Evolutionary conservation across 768 basidiomycete species (phyloP), one percentile per base, ranked within the genome.

Genomic region (Porpolomopsis calyptriformis): DNA sequence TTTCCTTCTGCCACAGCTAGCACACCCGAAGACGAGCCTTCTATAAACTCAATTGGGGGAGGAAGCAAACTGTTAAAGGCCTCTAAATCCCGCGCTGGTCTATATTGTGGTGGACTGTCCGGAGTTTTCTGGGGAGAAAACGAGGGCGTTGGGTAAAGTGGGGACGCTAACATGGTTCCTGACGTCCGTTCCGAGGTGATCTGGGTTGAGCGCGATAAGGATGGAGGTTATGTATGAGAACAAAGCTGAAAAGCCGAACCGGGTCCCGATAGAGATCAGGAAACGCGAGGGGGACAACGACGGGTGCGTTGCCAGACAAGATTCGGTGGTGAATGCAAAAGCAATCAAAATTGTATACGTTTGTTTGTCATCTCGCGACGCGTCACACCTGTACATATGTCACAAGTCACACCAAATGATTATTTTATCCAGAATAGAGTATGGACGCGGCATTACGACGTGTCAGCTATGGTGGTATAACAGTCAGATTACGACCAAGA

Each of bases 41-140:
- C 86, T 42, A 88, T 67, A 44, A 89, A 89, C 60, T 89, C 86
- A 49, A 89, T 72, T 14, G 81, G 76, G n/a, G 83, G 82, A 3
- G 82, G 82, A 29, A 85, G 74, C n/a, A 85, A 70, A 52, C 69
- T 82, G 53, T 83, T 85, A 69, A 86, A 87, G 3, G 79, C 67
- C 49, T 85, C 83, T 49, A 82, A 59, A 58, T 87, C 83, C 57
- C 76, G 78, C 29, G 80, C 72, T 2, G 84, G 84, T 35, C 76
- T 69, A 58, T 77, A 78, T 52, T 77, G 77, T 23, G 70, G 55
- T 36, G 68, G 57, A 56, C 77, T 75, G 41, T 80, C 77, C 25
- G 74, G 57, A 38, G 55, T 57, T 55, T 72, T 70, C 41, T 73
- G 68, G 4, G 69, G 61, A 31, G 74, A 64, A 55, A 82, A 80